phyloP scores from a whole-genome alignment of 2,329 filamentous ascomycete genomes.

The Biscogniauxia marginata region DNA sequence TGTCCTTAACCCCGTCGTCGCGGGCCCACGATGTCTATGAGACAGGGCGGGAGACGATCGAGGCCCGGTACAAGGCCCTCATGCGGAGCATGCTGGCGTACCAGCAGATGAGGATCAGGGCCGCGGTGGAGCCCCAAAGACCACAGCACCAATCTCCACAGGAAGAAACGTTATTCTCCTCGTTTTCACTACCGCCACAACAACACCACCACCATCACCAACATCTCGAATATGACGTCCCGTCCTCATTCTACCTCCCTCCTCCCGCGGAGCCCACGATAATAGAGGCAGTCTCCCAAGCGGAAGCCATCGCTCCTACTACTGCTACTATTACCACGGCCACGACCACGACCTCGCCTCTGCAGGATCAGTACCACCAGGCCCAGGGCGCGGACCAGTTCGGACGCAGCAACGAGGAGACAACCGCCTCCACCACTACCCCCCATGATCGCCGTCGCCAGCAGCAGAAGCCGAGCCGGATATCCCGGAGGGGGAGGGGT shows the following conservation, averaged over 20 bases:
- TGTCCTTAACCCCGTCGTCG: constrained; percentile 12
- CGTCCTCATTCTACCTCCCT: not conserved
- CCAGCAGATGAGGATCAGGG: constrained; percentile 17
- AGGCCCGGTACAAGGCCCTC: constrained; percentile 25
- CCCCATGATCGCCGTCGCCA: not conserved
- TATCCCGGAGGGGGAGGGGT: not conserved
- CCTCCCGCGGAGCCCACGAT: not conserved
- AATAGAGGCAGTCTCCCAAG: not conserved
- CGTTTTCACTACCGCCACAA: not conserved
- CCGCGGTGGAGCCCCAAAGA: not conserved
- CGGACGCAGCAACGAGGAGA: not conserved
- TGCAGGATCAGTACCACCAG: not conserved
- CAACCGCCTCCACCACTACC: not conserved
- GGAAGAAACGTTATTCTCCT: not conserved
- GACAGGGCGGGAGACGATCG: constrained; percentile 16
- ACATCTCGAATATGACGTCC: constrained; percentile 12
- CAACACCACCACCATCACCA: constrained; percentile 3
- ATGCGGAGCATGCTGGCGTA: constrained; percentile 24
- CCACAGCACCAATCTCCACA: not conserved
- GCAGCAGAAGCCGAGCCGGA: not conserved
- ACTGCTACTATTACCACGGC: too few species aligned
- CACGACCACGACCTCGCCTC: not conserved
- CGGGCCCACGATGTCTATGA: not conserved
- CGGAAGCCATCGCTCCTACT: not conserved
- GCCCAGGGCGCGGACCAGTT: not conserved